A percentile compares a stretch with the other conserved stretches of the same genome.
phyloP scores from a whole-genome alignment of 345 rosid species.

The Linum lewisii region DNA sequence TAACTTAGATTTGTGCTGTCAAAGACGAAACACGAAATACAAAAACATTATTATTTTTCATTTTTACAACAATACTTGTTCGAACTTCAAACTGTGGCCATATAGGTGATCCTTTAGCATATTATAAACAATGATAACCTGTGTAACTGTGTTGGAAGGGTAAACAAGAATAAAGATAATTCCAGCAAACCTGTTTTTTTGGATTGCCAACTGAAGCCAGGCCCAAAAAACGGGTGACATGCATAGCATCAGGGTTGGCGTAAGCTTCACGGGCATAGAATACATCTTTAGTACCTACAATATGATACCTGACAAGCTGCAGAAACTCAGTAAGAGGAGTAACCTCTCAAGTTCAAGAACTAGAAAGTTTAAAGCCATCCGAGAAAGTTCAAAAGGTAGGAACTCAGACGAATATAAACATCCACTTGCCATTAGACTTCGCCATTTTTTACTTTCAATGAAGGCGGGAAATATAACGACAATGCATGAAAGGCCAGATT shows the following conservation, averaged over 20 bases:
- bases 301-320: conserved; percentile 55
- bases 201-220: conserved; percentile 89
- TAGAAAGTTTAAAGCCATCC: neutral
- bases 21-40: neutral
- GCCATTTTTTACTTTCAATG: neutral
- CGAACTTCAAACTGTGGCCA: neutral
- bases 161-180: neutral
- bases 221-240: conserved; percentile 84
- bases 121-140: neutral
- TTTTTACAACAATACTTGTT: neutral
- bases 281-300: conserved; percentile 75
- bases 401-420: neutral
- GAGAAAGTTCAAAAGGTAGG: neutral
- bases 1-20: neutral
- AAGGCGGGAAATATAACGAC: neutral
- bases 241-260: conserved; percentile 53
- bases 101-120: neutral
- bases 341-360: conserved; percentile 3
- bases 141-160: neutral
- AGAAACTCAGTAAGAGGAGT: conserved; percentile 13
- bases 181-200: conserved; percentile 59
- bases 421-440: neutral
- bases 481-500: neutral
- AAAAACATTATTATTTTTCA: neutral
- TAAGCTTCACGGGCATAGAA: conserved; percentile 90